These are phyloP conservation scores for Leucosporidium scottii DNA, from an alignment of 768 basidiomycete genomes.

Conservation along the genomic window DNA sequence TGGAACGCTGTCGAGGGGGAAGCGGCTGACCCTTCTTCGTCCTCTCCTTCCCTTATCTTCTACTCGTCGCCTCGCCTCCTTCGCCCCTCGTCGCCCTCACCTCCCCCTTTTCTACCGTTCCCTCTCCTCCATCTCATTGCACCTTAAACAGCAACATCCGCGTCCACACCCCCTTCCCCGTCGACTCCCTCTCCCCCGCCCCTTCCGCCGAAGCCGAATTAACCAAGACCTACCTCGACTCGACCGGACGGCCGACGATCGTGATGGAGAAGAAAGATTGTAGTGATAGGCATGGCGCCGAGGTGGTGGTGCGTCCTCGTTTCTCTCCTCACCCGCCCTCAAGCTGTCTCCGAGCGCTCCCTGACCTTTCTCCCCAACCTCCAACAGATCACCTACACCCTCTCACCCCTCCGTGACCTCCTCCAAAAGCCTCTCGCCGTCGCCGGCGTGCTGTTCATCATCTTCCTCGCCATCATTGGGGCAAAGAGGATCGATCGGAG, in stretches of 20 bases:
- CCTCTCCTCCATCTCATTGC: not conserved
- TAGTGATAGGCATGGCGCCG: slow-evolving; percentile 69
- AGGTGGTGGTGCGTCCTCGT: slow-evolving; percentile 49
- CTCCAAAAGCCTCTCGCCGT: slow-evolving; percentile 56
- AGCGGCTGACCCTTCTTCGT: slow-evolving; percentile 16
- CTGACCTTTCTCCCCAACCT: not conserved
- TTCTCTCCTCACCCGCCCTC: not conserved
- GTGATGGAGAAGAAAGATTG: slow-evolving; percentile 64
- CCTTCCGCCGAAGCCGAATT: slow-evolving; percentile 41
- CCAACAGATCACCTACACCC: slow-evolving; percentile 73
- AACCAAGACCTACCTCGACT: slow-evolving; percentile 79
- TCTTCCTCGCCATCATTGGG: slow-evolving; percentile 54
- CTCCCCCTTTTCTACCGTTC: not conserved
- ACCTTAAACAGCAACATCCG: slow-evolving; percentile 62
- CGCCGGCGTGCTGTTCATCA: slow-evolving; percentile 57
- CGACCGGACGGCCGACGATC: slow-evolving; percentile 73
- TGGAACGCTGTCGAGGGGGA: not conserved
- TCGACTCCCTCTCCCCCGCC: slow-evolving; percentile 49
- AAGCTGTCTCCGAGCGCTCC: too few relatives aligned
- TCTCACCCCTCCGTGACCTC: slow-evolving; percentile 50
- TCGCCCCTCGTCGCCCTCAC: too few relatives aligned
- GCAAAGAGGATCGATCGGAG: slow-evolving; percentile 53
- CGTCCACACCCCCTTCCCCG: slow-evolving; percentile 68
- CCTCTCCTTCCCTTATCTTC: slow-evolving; percentile 11
- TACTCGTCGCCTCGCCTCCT: too few relatives aligned